phyloP scores from a whole-genome alignment of 805 yeast species.

The Debaryomyces castellii region DNA sequence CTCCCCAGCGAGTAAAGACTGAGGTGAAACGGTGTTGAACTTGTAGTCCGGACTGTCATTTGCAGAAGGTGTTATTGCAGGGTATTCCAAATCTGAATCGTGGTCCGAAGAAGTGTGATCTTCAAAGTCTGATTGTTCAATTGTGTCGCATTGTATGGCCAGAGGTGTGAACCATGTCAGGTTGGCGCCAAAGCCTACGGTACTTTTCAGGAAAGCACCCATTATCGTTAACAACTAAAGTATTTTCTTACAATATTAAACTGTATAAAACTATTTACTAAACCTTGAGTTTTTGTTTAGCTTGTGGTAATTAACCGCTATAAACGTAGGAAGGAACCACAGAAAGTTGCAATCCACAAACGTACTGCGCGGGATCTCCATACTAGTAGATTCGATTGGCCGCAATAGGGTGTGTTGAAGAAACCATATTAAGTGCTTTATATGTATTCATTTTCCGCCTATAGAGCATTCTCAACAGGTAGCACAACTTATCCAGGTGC shows the following conservation, averaged over 20 bases:
- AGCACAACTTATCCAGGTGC: no score
- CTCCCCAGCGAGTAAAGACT: not conserved
- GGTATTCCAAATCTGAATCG: not conserved
- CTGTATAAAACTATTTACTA: not conserved
- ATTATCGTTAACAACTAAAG: not conserved
- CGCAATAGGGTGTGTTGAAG: not conserved
- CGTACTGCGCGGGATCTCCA: not conserved
- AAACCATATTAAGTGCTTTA: no score
- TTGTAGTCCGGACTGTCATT: not conserved
- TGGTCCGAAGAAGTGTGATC: not conserved
- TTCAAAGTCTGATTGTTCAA: not conserved
- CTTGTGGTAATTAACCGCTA: not conserved
- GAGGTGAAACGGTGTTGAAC: not conserved
- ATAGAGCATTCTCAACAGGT: no score
- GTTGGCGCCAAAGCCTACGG: not conserved
- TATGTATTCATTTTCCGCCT: no score
- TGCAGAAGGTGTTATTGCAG: not conserved
- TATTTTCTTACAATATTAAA: not conserved
- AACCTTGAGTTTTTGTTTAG: not conserved
- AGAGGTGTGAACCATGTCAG: not conserved
- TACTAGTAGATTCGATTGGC: not conserved
- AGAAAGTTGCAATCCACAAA: slow-evolving; percentile 4
- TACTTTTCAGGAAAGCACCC: not conserved
- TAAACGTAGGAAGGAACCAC: not conserved
- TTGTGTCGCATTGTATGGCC: not conserved